Evolutionary conservation across 257 asterid genomes (phyloP).

Genomic region (Fraxinus excelsior): DNA sequence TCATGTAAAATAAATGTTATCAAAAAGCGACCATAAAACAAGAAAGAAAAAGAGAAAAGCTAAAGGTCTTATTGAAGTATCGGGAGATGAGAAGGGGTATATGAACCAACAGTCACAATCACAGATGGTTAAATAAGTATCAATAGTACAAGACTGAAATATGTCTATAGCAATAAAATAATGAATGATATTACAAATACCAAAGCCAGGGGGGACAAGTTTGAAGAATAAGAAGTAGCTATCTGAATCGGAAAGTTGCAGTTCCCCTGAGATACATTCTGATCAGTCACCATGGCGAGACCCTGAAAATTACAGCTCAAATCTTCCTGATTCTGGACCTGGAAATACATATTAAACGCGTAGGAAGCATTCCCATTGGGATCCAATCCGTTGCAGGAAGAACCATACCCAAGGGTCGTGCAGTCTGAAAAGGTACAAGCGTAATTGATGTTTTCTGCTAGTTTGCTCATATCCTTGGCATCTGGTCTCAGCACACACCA

Average conservation of each 20-base stretch:
- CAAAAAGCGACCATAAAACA: too few relatives aligned
- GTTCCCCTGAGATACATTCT: slow-evolving; percentile 65
- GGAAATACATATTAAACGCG: slow-evolving; percentile 70
- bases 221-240: slow-evolving; percentile 42
- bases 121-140: background rate
- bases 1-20: too few relatives aligned
- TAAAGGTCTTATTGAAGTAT: background rate
- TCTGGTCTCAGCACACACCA: slow-evolving; percentile 65
- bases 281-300: slow-evolving; percentile 51
- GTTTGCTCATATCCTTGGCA: slow-evolving; percentile 52
- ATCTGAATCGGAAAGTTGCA: slow-evolving; percentile 75
- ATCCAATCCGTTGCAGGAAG: slow-evolving; percentile 73
- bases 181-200: slow-evolving; percentile 20
- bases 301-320: slow-evolving; percentile 63
- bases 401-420: slow-evolving; percentile 76
- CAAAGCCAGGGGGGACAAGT: slow-evolving; percentile 16
- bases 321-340: slow-evolving; percentile 56
- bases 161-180: slow-evolving; percentile 25
- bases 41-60: background rate
- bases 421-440: slow-evolving; percentile 74
- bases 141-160: background rate
- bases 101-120: background rate
- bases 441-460: slow-evolving; percentile 56
- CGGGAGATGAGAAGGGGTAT: background rate
- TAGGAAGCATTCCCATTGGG: slow-evolving; percentile 68